Evolutionary conservation across 1,139 yeast species (phyloP).

Genomic region (Geotrichum candidum): DNA sequence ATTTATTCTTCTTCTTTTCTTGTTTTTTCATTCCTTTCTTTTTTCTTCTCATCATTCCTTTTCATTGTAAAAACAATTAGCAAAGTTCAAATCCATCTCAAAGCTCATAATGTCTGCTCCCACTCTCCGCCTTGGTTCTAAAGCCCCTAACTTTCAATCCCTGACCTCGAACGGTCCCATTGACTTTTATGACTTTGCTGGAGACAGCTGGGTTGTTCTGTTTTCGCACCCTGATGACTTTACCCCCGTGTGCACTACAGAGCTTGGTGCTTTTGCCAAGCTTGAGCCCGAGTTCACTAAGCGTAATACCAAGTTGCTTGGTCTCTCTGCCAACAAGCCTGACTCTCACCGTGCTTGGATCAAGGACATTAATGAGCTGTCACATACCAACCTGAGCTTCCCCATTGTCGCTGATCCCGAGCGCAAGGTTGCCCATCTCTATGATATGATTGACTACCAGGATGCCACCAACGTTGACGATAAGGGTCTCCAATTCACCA

Average conservation of each 20-base stretch:
- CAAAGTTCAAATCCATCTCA: too few species aligned
- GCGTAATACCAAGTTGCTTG: slow-evolving; percentile 71
- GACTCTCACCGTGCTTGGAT: slow-evolving; percentile 75
- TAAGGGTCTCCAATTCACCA: slow-evolving; percentile 60
- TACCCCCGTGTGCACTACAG: slow-evolving; percentile 89
- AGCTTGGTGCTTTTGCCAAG: slow-evolving; percentile 80
- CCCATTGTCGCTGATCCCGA: slow-evolving; percentile 77
- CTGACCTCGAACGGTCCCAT: slow-evolving; percentile 70
- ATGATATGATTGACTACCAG: slow-evolving; percentile 74
- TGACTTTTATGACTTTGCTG: slow-evolving; percentile 69
- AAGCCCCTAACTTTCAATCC: slow-evolving; percentile 74
- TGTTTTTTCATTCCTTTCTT: background rate
- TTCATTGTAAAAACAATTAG: too few species aligned
- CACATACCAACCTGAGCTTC: slow-evolving; percentile 59
- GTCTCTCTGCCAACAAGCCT: slow-evolving; percentile 67
- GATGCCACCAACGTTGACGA: slow-evolving; percentile 55
- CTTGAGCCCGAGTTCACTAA: slow-evolving; percentile 75
- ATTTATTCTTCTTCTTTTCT: background rate
- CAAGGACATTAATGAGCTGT: slow-evolving; percentile 73
- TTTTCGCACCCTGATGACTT: slow-evolving; percentile 86
- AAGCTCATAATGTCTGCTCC: background rate
- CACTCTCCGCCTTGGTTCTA: slow-evolving; percentile 51
- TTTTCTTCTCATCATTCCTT: background rate
- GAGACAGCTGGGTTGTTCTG: slow-evolving; percentile 69
- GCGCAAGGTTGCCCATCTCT: slow-evolving; percentile 60